A percentile compares a stretch with the other conserved stretches of the same genome.
Conservation (phyloP, 2,329 filamentous ascomycete species). For the Gnomoniopsis smithogilvyi region DNA sequence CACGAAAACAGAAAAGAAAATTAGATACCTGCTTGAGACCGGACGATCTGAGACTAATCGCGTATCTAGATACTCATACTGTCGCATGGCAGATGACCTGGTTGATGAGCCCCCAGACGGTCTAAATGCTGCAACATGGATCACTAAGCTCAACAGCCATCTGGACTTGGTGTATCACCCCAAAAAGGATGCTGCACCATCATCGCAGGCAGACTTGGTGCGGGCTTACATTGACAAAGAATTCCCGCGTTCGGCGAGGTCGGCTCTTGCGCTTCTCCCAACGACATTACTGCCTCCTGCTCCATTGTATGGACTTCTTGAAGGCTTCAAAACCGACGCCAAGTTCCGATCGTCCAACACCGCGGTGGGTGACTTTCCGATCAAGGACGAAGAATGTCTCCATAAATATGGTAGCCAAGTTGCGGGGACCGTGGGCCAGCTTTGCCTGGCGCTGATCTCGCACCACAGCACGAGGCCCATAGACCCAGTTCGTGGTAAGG, state of each 20-base stretch:
- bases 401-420: constrained; percentile 64
- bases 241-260: constrained; percentile 50
- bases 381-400: constrained; percentile 55
- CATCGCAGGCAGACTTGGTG: constrained; percentile 9
- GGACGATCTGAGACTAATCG: constrained; percentile 7
- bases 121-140: constrained; percentile 54
- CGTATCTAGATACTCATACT: constrained; percentile 63
- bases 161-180: constrained; percentile 50
- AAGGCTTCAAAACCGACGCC: constrained; percentile 68
- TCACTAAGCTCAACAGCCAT: constrained; percentile 54
- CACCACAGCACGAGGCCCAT: constrained; percentile 43
- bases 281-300: constrained; percentile 50
- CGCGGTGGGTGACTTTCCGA: constrained; percentile 43
- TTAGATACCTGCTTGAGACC: neutral
- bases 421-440: constrained; percentile 68
- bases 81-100: constrained; percentile 69
- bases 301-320: constrained; percentile 62
- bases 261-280: constrained; percentile 59
- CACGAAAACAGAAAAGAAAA: neutral
- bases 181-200: constrained; percentile 24
- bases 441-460: constrained; percentile 66
- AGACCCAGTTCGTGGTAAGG: constrained; percentile 29
- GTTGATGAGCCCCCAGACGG: constrained; percentile 60
- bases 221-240: constrained; percentile 38
- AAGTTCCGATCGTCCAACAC: constrained; percentile 38